Conservation (phyloP, 331 rosid species). For the Rhamnella rubrinervis region DNA sequence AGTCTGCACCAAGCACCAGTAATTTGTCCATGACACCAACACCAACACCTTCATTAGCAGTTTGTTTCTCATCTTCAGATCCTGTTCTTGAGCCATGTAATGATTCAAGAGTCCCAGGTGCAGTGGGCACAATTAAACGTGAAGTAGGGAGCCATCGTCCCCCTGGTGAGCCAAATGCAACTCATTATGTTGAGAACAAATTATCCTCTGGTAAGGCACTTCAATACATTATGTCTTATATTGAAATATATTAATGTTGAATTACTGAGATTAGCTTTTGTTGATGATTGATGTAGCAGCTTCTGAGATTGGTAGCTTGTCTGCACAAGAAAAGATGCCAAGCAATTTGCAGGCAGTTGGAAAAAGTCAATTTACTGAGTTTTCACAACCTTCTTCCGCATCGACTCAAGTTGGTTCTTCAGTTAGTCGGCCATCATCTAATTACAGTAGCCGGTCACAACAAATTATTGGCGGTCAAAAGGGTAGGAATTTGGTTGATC, state of each 20-base stretch:
- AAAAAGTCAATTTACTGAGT: slow-evolving; percentile 50
- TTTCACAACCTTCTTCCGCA: slow-evolving; percentile 42
- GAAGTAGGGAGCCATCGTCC: slow-evolving; percentile 55
- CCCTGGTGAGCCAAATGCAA: slow-evolving; percentile 48
- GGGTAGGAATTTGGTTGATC: slow-evolving; percentile 45
- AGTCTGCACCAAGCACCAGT: slow-evolving; percentile 37
- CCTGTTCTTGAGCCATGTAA: slow-evolving; percentile 58
- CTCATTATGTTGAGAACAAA: slow-evolving; percentile 38
- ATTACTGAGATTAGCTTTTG: slow-evolving; percentile 14
- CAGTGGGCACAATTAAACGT: slow-evolving; percentile 56
- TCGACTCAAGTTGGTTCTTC: slow-evolving; percentile 54
- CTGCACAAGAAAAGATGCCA: slow-evolving; percentile 52
- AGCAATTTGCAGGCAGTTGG: slow-evolving; percentile 59
- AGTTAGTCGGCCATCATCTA: slow-evolving; percentile 68
- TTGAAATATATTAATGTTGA: slow-evolving; percentile 19
- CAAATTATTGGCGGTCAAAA: slow-evolving; percentile 65
- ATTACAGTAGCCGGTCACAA: slow-evolving; percentile 65
- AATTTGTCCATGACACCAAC: slow-evolving; percentile 28
- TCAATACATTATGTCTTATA: slow-evolving; percentile 16
- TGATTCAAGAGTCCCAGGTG: slow-evolving; percentile 59
- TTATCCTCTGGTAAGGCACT: slow-evolving; percentile 47
- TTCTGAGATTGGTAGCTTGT: slow-evolving; percentile 52
- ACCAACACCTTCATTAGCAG: slow-evolving; percentile 44
- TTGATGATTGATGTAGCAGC: slow-evolving; percentile 41
- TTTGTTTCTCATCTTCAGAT: slow-evolving; percentile 60